A percentile compares a stretch with the other conserved stretches of the same genome.
Evolutionary conservation across 2,329 filamentous ascomycete species (phyloP).

Genomic region (Orbilia oligospora): DNA sequence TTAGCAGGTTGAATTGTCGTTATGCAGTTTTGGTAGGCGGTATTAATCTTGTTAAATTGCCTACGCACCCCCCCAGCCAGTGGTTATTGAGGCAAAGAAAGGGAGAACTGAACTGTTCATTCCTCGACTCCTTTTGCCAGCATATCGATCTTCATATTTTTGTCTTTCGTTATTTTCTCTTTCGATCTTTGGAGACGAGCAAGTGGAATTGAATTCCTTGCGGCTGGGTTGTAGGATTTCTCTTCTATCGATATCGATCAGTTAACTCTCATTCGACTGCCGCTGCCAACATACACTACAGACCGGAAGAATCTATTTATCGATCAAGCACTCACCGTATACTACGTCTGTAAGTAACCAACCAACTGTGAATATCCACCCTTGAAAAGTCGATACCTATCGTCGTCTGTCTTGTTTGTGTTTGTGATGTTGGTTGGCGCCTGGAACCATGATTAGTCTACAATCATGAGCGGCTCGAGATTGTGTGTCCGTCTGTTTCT

Average conservation of each 20-base stretch:
- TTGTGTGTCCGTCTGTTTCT: conserved; percentile 4
- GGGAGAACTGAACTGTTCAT: neutral
- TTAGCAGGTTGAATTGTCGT: conserved; percentile 22
- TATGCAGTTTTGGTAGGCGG: conserved; percentile 58
- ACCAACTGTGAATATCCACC: no score
- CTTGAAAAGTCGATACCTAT: no score
- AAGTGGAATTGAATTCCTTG: conserved; percentile 32
- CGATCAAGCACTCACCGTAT: neutral
- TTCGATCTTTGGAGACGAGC: conserved; percentile 5
- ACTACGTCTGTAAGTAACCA: conserved; percentile 9
- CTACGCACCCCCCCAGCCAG: conserved; percentile 23
- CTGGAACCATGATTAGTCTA: neutral
- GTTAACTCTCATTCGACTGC: neutral
- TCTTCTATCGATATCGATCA: conserved; percentile 1
- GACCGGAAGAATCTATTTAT: no score
- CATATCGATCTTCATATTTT: conserved; percentile 10
- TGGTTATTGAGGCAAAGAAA: neutral
- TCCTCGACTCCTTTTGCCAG: conserved; percentile 46
- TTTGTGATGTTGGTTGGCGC: conserved; percentile 20
- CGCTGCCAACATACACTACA: no score
- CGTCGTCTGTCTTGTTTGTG: neutral
- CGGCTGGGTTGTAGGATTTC: conserved; percentile 23
- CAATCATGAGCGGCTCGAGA: conserved; percentile 7
- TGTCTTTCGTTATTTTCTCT: neutral
- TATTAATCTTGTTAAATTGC: conserved; percentile 41